phyloP scores from a whole-genome alignment of 2,329 filamentous ascomycete species.

The Trichoderma semiorbis region DNA sequence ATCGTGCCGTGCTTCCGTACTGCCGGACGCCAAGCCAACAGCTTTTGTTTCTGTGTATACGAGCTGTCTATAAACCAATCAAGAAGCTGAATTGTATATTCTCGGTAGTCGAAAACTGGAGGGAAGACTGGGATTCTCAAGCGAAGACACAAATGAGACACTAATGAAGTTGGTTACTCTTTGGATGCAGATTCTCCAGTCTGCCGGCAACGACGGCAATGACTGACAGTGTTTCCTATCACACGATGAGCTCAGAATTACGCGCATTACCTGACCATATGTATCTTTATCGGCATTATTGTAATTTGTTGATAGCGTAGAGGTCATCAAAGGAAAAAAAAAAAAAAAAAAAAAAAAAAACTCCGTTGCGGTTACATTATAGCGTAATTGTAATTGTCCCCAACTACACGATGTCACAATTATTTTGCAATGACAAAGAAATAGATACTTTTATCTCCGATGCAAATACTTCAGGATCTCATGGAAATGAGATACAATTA shows the following conservation, averaged over 20 bases:
- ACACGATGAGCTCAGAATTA: background rate
- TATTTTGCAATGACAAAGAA: too few relatives aligned
- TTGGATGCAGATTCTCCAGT: background rate
- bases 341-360: background rate
- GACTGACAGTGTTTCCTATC: background rate
- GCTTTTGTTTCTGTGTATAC: background rate
- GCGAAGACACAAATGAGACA: background rate
- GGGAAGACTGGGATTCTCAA: background rate
- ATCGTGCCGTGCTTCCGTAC: background rate
- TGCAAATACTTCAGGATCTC: too few relatives aligned
- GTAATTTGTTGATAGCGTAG: background rate
- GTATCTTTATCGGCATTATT: background rate
- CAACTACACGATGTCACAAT: too few relatives aligned
- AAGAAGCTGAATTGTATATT: background rate
- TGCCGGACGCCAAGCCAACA: background rate
- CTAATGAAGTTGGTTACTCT: background rate
- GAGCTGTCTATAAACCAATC: background rate
- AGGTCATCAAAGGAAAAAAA: background rate
- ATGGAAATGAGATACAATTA: too few relatives aligned
- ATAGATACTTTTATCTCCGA: too few relatives aligned
- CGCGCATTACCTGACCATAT: background rate
- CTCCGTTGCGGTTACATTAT: too few relatives aligned
- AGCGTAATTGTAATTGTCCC: too few relatives aligned
- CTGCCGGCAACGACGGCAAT: background rate
- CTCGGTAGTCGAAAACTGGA: background rate